Evolutionary conservation across 192 early-diverging fungal genomes (phyloP), one percentile per base, ranked within the genome.

Genomic region (Kappamyces sp.): DNA sequence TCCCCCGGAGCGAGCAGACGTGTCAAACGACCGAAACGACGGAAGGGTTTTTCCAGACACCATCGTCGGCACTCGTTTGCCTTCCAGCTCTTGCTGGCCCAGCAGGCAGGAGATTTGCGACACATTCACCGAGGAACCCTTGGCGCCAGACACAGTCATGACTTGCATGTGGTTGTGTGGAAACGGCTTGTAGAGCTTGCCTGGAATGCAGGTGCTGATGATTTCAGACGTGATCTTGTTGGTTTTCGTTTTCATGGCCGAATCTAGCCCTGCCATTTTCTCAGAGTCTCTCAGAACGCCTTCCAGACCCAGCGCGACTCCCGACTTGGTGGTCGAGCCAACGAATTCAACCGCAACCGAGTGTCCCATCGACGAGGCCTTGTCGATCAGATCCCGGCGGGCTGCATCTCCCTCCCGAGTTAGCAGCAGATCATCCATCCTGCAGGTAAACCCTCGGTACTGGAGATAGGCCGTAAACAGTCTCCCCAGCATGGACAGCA

Each of bases 101-200:
- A 99, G 79, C 53, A 89, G 76, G 79, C 93, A 96, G 5, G 94
- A 93, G 72, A 99, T 99, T 71, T 99, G 97, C 6, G 88, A 88
- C 33, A 91, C 86, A 69, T 99, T 99, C 58, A 98, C 88, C 57
- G 84, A 85, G 13, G 86, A 90, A 44, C 97, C 97, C 73, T 99
- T 99, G 64, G 97, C 95, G 63, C 97, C 97, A 48, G 94, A 93
- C 41, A 92, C 86, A 1, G 91, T 95, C 97, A 99, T 99, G 67
- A 93, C 83, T 77, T 94, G 91, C 94, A 99, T 97, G 75, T 94
- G 91, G 74, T 99, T 99, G 55, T 83, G 68, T 32, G 97, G 97
- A 86, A 99, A 99, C 38, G 76, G 69, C 52, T 84, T 86, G 40
- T 80, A 62, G 50, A 92, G 70, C 49, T 76, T 68, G 41, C 83